Evolutionary conservation across 2,329 filamentous ascomycete species (phyloP).

Genomic region (Dactylellina sp.): DNA sequence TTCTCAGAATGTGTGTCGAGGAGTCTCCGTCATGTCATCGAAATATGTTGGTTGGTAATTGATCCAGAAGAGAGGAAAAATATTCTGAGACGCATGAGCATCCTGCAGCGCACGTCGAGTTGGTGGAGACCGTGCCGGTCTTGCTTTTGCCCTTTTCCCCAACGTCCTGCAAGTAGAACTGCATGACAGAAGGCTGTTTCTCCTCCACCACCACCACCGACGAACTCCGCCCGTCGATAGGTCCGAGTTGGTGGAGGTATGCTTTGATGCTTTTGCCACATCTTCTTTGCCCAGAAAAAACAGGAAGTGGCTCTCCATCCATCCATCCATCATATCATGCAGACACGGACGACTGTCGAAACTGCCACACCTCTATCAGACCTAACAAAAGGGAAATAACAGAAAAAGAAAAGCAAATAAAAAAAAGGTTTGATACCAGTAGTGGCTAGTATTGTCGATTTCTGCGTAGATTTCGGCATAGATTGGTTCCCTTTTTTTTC

Average conservation of each 20-base stretch:
- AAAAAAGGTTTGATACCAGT: conserved; percentile 1
- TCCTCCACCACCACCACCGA: too few relatives aligned
- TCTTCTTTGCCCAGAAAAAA: conserved; percentile 36
- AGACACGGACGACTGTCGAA: background rate
- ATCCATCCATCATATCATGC: conserved; percentile 19
- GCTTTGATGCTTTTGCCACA: conserved; percentile 46
- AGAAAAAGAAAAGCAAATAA: too few relatives aligned
- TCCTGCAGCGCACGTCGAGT: conserved; percentile 24
- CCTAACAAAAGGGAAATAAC: too few relatives aligned
- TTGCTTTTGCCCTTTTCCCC: background rate
- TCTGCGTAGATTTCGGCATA: too few relatives aligned
- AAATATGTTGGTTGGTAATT: too few relatives aligned
- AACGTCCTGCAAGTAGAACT: conserved; percentile 33
- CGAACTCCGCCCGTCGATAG: too few relatives aligned
- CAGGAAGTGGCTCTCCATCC: conserved; percentile 43
- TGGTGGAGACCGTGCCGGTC: conserved; percentile 27
- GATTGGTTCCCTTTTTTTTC: too few relatives aligned
- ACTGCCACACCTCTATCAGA: too few relatives aligned
- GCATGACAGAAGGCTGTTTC: conserved; percentile 15
- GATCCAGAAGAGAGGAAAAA: too few relatives aligned
- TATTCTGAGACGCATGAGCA: conserved; percentile 20
- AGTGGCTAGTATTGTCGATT: conserved; percentile 7
- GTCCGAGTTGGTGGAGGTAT: conserved; percentile 19
- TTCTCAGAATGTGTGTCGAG: too few relatives aligned
- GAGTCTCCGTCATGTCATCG: too few relatives aligned